phyloP scores from a whole-genome alignment of 78 protist genomes.

The Planoprotostelium fungivorum region DNA sequence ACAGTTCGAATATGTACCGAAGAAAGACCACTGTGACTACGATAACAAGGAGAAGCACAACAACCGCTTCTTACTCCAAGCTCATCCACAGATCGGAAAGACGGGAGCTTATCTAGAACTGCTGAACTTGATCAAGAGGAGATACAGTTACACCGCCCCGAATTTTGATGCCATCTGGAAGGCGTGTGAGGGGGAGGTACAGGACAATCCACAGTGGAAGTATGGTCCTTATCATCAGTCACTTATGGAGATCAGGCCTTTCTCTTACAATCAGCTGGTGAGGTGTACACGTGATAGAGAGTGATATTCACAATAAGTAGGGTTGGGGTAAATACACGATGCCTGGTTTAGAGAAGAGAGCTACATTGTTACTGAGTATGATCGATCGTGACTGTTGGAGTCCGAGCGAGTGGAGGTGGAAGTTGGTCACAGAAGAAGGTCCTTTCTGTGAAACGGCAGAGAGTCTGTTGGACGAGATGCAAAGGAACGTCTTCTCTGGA shows the following conservation, averaged over 20 bases:
- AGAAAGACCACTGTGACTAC: neutral
- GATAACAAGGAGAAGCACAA: neutral
- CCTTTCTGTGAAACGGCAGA: neutral
- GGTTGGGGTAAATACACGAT: too few species aligned
- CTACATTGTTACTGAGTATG: too few species aligned
- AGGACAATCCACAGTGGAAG: neutral
- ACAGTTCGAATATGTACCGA: too few species aligned
- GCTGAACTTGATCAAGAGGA: neutral
- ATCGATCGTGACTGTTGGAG: too few species aligned
- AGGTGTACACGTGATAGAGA: too few species aligned
- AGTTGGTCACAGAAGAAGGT: neutral
- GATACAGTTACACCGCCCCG: neutral
- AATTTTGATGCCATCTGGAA: neutral
- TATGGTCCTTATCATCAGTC: neutral
- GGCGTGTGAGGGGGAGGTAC: neutral
- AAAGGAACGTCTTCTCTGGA: neutral
- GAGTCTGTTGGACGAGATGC: neutral
- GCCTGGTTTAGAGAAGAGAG: too few species aligned
- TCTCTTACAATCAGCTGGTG: neutral
- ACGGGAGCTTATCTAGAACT: slow-evolving; percentile 22
- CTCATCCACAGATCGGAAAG: slow-evolving; percentile 41
- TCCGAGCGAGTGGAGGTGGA: too few species aligned
- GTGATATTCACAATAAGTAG: too few species aligned
- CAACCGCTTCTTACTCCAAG: slow-evolving; percentile 9
- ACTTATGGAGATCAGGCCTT: neutral